Conservation (phyloP, 345 rosid species). For the Eucalyptus pauciflora region DNA sequence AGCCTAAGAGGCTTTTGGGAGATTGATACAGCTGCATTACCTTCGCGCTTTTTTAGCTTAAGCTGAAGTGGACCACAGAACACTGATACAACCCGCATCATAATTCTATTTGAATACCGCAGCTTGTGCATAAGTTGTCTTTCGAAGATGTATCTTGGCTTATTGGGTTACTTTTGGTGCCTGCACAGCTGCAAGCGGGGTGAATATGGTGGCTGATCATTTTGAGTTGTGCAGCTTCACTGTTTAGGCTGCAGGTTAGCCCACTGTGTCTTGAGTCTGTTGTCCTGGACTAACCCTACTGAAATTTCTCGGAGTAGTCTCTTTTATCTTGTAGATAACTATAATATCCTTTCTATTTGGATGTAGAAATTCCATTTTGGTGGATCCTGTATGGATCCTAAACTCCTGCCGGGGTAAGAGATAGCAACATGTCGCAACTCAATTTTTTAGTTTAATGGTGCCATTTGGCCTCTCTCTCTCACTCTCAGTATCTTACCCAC, state of each 20-base stretch:
- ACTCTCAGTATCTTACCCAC: background rate
- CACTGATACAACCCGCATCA: background rate
- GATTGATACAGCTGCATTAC: constrained; percentile 47
- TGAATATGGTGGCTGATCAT: background rate
- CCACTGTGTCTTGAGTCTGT: background rate
- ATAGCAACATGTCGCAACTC: background rate
- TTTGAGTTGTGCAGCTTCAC: background rate
- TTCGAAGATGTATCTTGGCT: background rate
- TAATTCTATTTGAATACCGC: background rate
- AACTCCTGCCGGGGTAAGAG: background rate
- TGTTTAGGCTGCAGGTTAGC: background rate
- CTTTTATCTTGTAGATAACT: background rate
- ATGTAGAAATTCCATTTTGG: background rate
- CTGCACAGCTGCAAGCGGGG: background rate
- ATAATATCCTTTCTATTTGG: background rate
- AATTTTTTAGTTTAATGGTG: background rate
- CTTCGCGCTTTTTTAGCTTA: constrained; percentile 9
- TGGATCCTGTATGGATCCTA: background rate
- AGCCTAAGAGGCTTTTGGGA: constrained; percentile 49
- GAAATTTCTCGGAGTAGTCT: background rate
- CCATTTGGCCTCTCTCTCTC: background rate
- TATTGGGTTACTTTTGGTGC: background rate
- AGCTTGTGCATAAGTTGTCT: background rate
- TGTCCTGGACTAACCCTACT: background rate
- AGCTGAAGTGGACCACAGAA: background rate